Percentiles rank a stretch among this genome's conserved stretches.
phyloP scores from a whole-genome alignment of 345 rosid genomes.

The Luvunga scandens region DNA sequence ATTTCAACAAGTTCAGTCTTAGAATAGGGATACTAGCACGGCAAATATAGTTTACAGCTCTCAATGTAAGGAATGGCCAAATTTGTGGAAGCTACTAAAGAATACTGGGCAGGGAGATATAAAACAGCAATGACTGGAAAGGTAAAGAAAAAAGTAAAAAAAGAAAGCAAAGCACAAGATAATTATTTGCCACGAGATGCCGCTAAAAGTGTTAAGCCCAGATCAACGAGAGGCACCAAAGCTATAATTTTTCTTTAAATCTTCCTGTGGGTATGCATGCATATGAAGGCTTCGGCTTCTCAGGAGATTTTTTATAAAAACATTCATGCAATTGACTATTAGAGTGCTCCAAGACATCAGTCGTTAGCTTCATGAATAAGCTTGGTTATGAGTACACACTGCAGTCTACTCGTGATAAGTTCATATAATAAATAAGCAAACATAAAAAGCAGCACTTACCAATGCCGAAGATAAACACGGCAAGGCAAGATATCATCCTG shows the following conservation, averaged over 20 bases:
- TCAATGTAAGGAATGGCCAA: background rate
- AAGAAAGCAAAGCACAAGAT: background rate
- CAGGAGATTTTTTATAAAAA: background rate
- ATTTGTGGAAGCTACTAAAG: background rate
- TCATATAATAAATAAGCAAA: background rate
- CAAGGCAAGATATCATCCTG: conserved; percentile 86
- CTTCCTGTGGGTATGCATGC: background rate
- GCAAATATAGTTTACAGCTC: background rate
- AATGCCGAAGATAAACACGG: conserved; percentile 85
- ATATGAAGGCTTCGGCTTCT: background rate
- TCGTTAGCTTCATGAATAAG: background rate
- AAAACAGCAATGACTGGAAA: background rate
- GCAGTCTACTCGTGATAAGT: no score
- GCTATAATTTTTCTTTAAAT: background rate
- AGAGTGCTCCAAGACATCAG: background rate
- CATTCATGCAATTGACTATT: background rate
- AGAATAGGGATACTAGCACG: background rate
- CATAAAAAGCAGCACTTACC: conserved; percentile 38
- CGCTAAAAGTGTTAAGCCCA: background rate
- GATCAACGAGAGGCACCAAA: background rate
- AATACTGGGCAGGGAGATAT: background rate
- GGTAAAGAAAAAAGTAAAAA: background rate
- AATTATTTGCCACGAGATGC: background rate
- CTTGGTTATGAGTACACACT: background rate
- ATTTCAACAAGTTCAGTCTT: conserved; percentile 10